A percentile compares a stretch with the other conserved stretches of the same genome.
These are phyloP conservation scores for Graphilbum ipis-grandicollis DNA, from an alignment of 2,329 filamentous ascomycete species.

Conservation along the genomic window DNA sequence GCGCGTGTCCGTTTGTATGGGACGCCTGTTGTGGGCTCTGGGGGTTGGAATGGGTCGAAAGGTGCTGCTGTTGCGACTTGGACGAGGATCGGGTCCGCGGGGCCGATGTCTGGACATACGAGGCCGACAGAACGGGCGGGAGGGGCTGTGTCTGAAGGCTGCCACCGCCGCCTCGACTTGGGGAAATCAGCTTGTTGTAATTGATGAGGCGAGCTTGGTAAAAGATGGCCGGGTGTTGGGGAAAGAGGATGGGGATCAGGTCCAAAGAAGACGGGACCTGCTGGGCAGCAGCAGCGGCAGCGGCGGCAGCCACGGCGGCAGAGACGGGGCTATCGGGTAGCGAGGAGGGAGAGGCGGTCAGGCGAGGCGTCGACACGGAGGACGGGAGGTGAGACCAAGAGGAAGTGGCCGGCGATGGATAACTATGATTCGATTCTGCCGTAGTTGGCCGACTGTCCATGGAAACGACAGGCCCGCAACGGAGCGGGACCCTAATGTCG, in stretches of 20 bases:
- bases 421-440: conserved; percentile 30
- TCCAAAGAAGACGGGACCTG: conserved; percentile 20
- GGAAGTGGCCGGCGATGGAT: conserved; percentile 17
- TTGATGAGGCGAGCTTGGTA: conserved; percentile 46
- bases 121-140: conserved; percentile 35
- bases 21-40: conserved; percentile 10
- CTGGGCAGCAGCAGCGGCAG: too few species aligned
- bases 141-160: conserved; percentile 39
- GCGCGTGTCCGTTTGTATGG: conserved; percentile 21
- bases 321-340: conserved; percentile 11
- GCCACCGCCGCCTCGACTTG: conserved; percentile 30
- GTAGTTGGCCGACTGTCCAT: conserved; percentile 34
- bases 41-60: conserved; percentile 15
- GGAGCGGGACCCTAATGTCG: conserved; percentile 3
- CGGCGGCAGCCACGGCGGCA: conserved; percentile 10
- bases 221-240: conserved; percentile 39
- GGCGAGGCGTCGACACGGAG: conserved; percentile 10
- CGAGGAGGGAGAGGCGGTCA: conserved; percentile 6
- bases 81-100: conserved; percentile 40
- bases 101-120: conserved; percentile 33
- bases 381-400: conserved; percentile 21
- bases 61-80: conserved; percentile 30
- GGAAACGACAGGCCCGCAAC: conserved; percentile 15
- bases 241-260: conserved; percentile 38
- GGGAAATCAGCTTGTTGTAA: conserved; percentile 48